Evolutionary conservation across 192 early-diverging fungal species (phyloP), one percentile per base, ranked within the genome.

Genomic region (Backusella mclennaniae): DNA sequence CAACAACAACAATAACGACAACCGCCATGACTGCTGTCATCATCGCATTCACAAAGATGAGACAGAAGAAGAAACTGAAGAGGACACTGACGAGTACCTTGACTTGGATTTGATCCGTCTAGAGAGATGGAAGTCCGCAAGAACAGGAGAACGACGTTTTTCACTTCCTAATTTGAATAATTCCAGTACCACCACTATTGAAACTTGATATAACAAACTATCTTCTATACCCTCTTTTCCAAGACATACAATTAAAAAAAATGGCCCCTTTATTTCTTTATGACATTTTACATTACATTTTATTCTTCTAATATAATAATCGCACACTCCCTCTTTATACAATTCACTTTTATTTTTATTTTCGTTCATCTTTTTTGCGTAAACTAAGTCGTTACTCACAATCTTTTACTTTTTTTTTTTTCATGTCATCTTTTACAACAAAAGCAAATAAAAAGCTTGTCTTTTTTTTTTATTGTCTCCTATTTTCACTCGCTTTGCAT

Each of bases 161-260:
- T 69, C 68, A 21, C 36, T 69, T 39, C 68, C 68, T 23, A 69
- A 69, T 21, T 69, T 69, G 35, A 35, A 69, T 23, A 38, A n/a
- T 38, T 21, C 35, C 36, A 38, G 68, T 41, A 41, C 35, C 3
- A 38, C 68, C 21, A 41, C 68, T 39, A 12, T 39, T 41, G 68
- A 69, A 41, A 21, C 21, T 11, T 63, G 26, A 63, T 63, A 1
- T 49, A 15, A 44, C 9, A 11, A 44, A 56, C n/a, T 29, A 63
- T 29, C 26, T 14, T 63, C 21, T 63, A 63, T 63, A 63, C 56
- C 56, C 56, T 56, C 8, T 56, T 2, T n/a, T 5, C 42, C 42
- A 17, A 44, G 38, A 39, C 38, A 39, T 39, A 39, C 9, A 39
- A 8, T 17, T 7, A 56, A 56, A 56, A 56, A n/a, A 7, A 23